Evolutionary conservation across 192 early-diverging fungal genomes (phyloP).

Genomic region (Backusella tuberculispora): DNA sequence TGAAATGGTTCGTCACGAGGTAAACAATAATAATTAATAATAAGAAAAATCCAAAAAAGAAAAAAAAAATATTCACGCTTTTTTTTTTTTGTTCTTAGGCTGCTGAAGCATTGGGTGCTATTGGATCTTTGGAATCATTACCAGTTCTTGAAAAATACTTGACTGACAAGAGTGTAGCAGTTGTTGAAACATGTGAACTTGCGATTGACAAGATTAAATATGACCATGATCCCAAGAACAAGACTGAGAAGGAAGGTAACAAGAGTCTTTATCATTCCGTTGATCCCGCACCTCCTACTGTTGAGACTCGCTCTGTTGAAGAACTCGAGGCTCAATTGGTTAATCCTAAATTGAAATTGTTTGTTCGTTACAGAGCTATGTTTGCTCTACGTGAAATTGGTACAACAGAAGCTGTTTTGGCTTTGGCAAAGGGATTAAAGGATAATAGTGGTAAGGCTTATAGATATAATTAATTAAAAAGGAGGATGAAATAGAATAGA

Average conservation of each 20-base stretch:
- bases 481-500: background rate
- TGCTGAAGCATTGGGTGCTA: constrained; percentile 94
- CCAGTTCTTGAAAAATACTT: constrained; percentile 77
- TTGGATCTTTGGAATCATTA: constrained; percentile 72
- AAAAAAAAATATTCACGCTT: background rate
- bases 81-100: constrained; percentile 49
- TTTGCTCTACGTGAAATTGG: constrained; percentile 91
- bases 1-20: constrained; percentile 97
- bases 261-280: constrained; percentile 73
- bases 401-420: constrained; percentile 78
- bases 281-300: constrained; percentile 89
- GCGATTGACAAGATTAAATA: constrained; percentile 87
- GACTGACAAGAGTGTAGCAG: constrained; percentile 66
- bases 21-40: constrained; percentile 14
- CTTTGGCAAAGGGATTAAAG: constrained; percentile 83
- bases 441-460: constrained; percentile 63
- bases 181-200: constrained; percentile 90
- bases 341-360: constrained; percentile 74
- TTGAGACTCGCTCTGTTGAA: constrained; percentile 59
- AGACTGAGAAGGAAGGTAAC: constrained; percentile 46
- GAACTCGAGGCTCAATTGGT: constrained; percentile 71
- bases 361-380: constrained; percentile 94
- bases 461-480: too few species aligned
- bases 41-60: background rate
- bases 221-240: constrained; percentile 63